Conservation (phyloP, 2,329 filamentous ascomycete species). For the Paracoccidioides lutzii region DNA sequence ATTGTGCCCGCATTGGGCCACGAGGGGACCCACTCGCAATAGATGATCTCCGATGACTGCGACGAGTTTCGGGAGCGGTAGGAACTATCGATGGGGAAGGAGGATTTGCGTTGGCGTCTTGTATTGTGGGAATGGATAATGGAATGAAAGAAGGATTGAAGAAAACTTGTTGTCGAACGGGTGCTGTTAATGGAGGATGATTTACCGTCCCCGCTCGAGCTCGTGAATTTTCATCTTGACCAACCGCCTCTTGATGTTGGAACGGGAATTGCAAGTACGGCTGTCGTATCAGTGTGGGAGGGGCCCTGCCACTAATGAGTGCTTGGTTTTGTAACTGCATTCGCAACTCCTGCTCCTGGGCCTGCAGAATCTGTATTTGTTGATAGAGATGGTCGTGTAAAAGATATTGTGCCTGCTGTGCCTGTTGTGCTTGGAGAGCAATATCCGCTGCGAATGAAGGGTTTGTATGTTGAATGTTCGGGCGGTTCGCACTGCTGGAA, state of each 20-base stretch:
- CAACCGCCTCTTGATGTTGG: slow-evolving; percentile 22
- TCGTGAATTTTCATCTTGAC: slow-evolving; percentile 25
- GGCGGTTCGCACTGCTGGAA: slow-evolving; percentile 42
- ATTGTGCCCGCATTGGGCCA: slow-evolving; percentile 35
- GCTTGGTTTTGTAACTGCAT: slow-evolving; percentile 36
- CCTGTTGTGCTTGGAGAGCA: slow-evolving; percentile 18
- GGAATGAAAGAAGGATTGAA: slow-evolving; percentile 26
- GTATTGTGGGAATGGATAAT: slow-evolving; percentile 23
- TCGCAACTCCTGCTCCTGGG: slow-evolving; percentile 38
- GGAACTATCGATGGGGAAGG: slow-evolving; percentile 32
- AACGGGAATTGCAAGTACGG: slow-evolving; percentile 29
- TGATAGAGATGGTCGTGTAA: slow-evolving; percentile 38
- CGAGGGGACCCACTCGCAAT: slow-evolving; percentile 31
- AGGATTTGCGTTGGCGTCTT: slow-evolving; percentile 33
- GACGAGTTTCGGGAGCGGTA: slow-evolving; percentile 31
- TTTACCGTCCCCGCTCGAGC: slow-evolving; percentile 27
- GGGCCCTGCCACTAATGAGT: slow-evolving; percentile 26
- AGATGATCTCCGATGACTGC: slow-evolving; percentile 34
- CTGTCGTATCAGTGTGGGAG: slow-evolving; percentile 29
- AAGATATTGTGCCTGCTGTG: slow-evolving; percentile 35
- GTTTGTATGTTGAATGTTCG: slow-evolving; percentile 28
- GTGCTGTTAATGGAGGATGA: slow-evolving; percentile 21
- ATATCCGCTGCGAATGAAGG: slow-evolving; percentile 24
- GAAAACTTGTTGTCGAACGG: slow-evolving; percentile 24
- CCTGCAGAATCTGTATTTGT: slow-evolving; percentile 38